phyloP scores from a whole-genome alignment of 805 yeast species.

The Lipomyces chichibuensis region DNA sequence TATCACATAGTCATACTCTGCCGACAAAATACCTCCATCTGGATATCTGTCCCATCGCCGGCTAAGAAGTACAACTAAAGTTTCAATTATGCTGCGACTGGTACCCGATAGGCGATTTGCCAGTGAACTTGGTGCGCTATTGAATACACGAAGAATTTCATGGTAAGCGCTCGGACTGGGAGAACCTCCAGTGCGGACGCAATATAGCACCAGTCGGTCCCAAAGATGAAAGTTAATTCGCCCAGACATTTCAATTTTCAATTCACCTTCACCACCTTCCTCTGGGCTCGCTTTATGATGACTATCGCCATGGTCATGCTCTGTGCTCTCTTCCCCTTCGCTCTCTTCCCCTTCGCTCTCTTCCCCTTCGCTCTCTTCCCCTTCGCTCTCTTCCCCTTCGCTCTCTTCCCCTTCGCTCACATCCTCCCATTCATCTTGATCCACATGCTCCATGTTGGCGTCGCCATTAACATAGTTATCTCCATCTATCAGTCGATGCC shows the following conservation, averaged over 20 bases:
- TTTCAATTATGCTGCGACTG: background rate
- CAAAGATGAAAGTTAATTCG: conserved; percentile 14
- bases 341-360: conserved; percentile 2
- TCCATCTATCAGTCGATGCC: conserved; percentile 11
- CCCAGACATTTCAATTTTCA: conserved; percentile 13
- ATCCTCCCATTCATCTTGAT: conserved; percentile 1
- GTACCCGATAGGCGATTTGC: background rate
- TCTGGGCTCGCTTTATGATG: background rate
- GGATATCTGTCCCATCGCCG: conserved; percentile 16
- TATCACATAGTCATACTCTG: conserved; percentile 21
- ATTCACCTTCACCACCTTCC: conserved; percentile 7
- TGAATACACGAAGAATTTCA: conserved; percentile 12
- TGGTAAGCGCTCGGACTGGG: conserved; percentile 1
- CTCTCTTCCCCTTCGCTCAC: conserved; percentile 3
- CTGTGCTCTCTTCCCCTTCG: conserved; percentile 5
- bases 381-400: conserved; percentile 8
- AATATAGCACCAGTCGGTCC: conserved; percentile 13
- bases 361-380: conserved; percentile 4
- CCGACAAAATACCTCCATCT: conserved; percentile 19
- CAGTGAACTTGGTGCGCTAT: conserved; percentile 8
- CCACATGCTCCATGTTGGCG: background rate
- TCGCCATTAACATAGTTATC: background rate
- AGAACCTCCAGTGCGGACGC: background rate
- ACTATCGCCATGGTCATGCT: background rate
- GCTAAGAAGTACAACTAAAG: conserved; percentile 4